Conservation (phyloP, 495 filamentous ascomycete species). For the Xylaria bambusicola region DNA sequence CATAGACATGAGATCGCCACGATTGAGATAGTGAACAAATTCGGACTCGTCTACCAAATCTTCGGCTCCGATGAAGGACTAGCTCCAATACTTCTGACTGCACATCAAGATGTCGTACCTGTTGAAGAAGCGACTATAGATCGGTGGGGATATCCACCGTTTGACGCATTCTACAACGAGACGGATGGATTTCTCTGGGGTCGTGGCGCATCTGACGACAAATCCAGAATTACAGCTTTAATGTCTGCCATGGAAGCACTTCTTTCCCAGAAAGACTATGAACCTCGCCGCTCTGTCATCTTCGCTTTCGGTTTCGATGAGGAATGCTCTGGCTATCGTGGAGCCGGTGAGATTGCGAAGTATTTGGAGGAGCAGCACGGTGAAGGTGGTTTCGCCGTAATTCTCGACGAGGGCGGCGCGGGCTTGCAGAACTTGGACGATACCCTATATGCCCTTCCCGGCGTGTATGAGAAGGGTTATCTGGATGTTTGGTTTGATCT, state of each 20-base stretch:
- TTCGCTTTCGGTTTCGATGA: conserved; percentile 65
- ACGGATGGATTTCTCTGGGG: conserved; percentile 66
- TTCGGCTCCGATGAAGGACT: conserved; percentile 49
- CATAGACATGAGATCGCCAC: conserved; percentile 28
- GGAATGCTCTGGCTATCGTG: conserved; percentile 57
- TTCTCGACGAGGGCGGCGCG: conserved; percentile 60
- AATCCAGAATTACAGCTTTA: conserved; percentile 60
- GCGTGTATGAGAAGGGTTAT: conserved; percentile 61
- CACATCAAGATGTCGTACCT: conserved; percentile 65
- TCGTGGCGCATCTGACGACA: conserved; percentile 59
- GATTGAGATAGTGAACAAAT: conserved; percentile 58
- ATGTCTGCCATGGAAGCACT: conserved; percentile 58
- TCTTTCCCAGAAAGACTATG: conserved; percentile 49
- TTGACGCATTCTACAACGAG: conserved; percentile 44
- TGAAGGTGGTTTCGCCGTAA: conserved; percentile 53
- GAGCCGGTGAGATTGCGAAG: conserved; percentile 52
- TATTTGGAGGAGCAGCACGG: conserved; percentile 54
- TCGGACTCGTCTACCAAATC: conserved; percentile 60
- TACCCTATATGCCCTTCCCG: conserved; percentile 56
- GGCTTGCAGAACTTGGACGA: conserved; percentile 45
- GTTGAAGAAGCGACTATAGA: conserved; percentile 36
- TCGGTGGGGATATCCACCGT: conserved; percentile 61
- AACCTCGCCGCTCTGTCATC: conserved; percentile 54
- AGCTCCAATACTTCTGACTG: conserved; percentile 63
- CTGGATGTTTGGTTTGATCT: conserved; percentile 56